phyloP scores from a whole-genome alignment of 768 basidiomycete genomes.

The Auricularia heimuer region DNA sequence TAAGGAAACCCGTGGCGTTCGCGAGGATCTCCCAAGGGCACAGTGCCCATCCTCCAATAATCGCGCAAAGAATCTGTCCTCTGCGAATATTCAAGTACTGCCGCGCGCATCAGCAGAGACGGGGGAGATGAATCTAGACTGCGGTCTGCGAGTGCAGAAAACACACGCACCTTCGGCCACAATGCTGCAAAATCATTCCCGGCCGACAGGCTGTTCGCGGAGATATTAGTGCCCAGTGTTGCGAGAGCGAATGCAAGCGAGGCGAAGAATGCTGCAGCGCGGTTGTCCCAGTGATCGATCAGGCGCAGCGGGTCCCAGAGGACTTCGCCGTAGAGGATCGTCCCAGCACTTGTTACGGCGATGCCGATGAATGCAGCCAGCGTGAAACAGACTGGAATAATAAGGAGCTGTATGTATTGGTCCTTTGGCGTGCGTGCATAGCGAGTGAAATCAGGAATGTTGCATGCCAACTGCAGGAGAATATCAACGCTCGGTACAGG shows the following conservation, averaged over 20 bases:
- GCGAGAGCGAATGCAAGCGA: conserved; percentile 65
- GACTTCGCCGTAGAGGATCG: conserved; percentile 33
- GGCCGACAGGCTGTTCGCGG: conserved; percentile 66
- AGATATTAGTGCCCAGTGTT: conserved; percentile 58
- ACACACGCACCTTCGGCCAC: conserved; percentile 34
- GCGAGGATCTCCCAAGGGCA: conserved; percentile 80
- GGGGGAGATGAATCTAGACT: background rate
- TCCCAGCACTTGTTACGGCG: conserved; percentile 68
- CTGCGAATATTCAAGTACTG: conserved; percentile 68
- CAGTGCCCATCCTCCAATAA: conserved; percentile 76
- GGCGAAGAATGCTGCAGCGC: conserved; percentile 78
- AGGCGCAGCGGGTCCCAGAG: conserved; percentile 70
- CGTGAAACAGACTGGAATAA: conserved; percentile 72
- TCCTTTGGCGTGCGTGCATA: conserved; percentile 45
- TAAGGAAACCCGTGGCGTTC: conserved; percentile 55
- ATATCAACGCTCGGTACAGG: background rate
- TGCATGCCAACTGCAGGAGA: conserved; percentile 20
- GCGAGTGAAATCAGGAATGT: conserved; percentile 85
- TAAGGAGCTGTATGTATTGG: conserved; percentile 63
- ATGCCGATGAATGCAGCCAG: conserved; percentile 72
- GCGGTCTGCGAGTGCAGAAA: background rate
- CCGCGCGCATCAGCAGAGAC: background rate
- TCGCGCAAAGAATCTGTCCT: conserved; percentile 68
- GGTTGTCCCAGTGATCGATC: conserved; percentile 75
- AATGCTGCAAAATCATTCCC: conserved; percentile 83